Base-by-base conservation (phyloP, 2,329 filamentous ascomycete genomes). In the Dothistroma pini region DNA sequence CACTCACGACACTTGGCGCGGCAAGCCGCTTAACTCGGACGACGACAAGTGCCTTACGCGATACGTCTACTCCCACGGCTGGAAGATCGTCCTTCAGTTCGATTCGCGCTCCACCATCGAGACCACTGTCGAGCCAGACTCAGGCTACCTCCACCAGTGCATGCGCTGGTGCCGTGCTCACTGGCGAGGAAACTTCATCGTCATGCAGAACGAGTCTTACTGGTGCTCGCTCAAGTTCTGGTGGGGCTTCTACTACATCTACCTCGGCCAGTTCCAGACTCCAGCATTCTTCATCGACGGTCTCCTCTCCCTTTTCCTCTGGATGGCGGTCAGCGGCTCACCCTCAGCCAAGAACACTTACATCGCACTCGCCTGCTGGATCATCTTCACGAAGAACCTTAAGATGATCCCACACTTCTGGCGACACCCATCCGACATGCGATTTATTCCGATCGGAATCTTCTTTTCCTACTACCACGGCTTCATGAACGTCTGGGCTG, bases 21-120 rank as follows among this genome's bases (percentile, higher is more conserved):
- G 80, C 0, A 77, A 78, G 0, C 80, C 81, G 0, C 70, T 86
- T 1, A 79, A 81, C 21, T 76, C 78, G 0, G 85, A 87, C 62
- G 85, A 87, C 60, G 85, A 88, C 74, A 87, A 87, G 70, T 87
- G 81, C 66, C 75, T 84, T 38, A 87, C 85, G 0, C 76, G 85
- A 11, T 84, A 79, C 62, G 76, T 81, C 6, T 78, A 84, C 48
- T 74, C 74, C 10, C 70, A 79, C 6, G 78, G 77, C n/a, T 85
- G 79, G 78, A 75, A 78, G 8, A 80, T 87, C 60, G 77, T 78
- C 51, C 80, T 87, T 55, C 84, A 88, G 68, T 79, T 81, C 60
- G 76, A 77, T 4, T 66, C 75, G 0, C 78, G 83, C 2, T 76
- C 80, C 0, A 72, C 76, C 0, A 75, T 88, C 35, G 75, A 80